A percentile compares a stretch with the other conserved stretches of the same genome.
Evolutionary conservation across 257 asterid species (phyloP).

Genomic region (Nicotiana sylvestris): DNA sequence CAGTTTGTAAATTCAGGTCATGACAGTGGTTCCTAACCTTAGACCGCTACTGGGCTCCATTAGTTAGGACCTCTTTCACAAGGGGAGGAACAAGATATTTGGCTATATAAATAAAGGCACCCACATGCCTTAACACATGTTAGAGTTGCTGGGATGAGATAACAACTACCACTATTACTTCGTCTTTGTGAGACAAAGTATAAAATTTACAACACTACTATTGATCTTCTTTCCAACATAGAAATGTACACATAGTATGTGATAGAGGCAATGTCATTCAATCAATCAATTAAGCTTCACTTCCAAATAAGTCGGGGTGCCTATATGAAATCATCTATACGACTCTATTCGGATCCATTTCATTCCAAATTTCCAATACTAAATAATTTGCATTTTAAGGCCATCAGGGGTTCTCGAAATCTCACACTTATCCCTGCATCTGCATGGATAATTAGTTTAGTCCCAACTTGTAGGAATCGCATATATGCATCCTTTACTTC

Average conservation of each 20-base stretch:
- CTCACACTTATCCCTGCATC: background rate
- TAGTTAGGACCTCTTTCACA: background rate
- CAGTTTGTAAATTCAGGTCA: background rate
- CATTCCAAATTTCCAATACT: background rate
- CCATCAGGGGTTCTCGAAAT: background rate
- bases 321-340: background rate
- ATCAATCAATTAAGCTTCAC: background rate
- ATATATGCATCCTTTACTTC: background rate
- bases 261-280: background rate
- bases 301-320: background rate
- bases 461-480: background rate
- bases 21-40: background rate
- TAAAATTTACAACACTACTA: background rate
- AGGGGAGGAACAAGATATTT: background rate
- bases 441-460: background rate
- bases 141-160: background rate
- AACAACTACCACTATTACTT: background rate
- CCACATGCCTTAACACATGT: background rate
- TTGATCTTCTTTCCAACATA: background rate
- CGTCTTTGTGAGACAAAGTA: background rate
- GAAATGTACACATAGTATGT: background rate
- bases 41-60: background rate
- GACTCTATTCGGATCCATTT: background rate
- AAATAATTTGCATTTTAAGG: background rate
- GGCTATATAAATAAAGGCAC: conserved; percentile 4